Conservation (phyloP, 176 grass and related monocot species). For the Carex parvula region DNA sequence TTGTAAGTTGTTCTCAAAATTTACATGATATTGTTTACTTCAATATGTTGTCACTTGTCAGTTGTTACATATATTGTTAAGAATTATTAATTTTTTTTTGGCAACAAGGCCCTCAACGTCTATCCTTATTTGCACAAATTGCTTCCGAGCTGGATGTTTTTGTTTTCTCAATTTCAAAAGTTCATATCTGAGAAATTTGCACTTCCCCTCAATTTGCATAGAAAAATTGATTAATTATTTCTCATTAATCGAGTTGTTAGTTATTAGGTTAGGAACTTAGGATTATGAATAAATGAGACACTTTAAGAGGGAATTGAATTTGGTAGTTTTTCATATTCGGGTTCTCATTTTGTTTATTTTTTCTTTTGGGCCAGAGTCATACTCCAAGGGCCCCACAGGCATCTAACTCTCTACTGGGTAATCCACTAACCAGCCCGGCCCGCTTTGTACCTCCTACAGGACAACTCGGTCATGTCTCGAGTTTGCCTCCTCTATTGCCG, state of each 20-base stretch:
- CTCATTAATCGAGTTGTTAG: background rate
- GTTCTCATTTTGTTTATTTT: background rate
- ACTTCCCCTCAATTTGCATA: background rate
- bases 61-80: background rate
- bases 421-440: slow-evolving; percentile 53
- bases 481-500: slow-evolving; percentile 35
- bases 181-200: background rate
- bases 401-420: slow-evolving; percentile 12
- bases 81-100: background rate
- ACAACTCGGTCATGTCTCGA: slow-evolving; percentile 43
- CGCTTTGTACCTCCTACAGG: slow-evolving; percentile 43
- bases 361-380: background rate
- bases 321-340: background rate
- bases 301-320: background rate
- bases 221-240: background rate
- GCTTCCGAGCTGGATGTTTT: background rate
- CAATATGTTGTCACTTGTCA: background rate
- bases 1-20: slow-evolving; percentile 30
- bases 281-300: background rate
- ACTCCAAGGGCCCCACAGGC: background rate
- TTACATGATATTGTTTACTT: background rate
- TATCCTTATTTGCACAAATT: background rate
- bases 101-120: background rate
- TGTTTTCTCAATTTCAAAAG: background rate
- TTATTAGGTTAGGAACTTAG: background rate